phyloP scores from a whole-genome alignment of 805 yeast species.

The Suhomyces canberraensis region DNA sequence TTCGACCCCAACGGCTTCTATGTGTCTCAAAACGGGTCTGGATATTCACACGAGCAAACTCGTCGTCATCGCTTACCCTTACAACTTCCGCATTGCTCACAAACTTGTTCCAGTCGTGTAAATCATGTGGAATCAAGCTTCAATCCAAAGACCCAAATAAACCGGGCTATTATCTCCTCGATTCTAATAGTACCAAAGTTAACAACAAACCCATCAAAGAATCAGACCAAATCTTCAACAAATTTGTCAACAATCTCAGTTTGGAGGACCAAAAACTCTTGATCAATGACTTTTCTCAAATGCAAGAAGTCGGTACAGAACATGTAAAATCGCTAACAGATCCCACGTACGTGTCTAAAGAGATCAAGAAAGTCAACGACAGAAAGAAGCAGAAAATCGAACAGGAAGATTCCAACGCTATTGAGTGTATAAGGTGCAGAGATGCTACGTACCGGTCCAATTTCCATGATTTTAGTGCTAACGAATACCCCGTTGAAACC shows the following conservation, averaged over 20 bases:
- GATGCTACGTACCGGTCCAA: constrained; percentile 46
- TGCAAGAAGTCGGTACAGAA: constrained; percentile 1
- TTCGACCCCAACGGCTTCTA: too few relatives aligned
- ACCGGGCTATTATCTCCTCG: constrained; percentile 43
- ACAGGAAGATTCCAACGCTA: constrained; percentile 5
- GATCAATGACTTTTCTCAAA: constrained; percentile 12
- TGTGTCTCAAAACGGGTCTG: too few relatives aligned
- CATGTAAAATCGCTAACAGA: constrained; percentile 4
- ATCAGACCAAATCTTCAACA: constrained; percentile 25
- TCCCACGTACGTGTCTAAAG: background rate
- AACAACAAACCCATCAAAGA: constrained; percentile 10
- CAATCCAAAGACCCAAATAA: constrained; percentile 36
- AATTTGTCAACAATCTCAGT: constrained; percentile 15
- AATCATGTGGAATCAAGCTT: constrained; percentile 56
- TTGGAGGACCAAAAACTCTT: constrained; percentile 27
- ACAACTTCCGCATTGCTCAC: constrained; percentile 10
- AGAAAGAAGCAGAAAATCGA: constrained; percentile 1
- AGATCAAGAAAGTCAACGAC: constrained; percentile 4
- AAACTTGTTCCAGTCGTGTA: constrained; percentile 31
- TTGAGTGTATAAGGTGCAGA: constrained; percentile 56
- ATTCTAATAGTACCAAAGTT: constrained; percentile 2
- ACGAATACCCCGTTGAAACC: constrained; percentile 27
- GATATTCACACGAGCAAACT: constrained; percentile 4
- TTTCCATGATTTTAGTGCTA: constrained; percentile 21
- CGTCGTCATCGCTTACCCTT: constrained; percentile 4